Evolutionary conservation across 2,329 filamentous ascomycete genomes (phyloP), one percentile per base, ranked within the genome.

Genomic region (Pseudocercospora fuligena): DNA sequence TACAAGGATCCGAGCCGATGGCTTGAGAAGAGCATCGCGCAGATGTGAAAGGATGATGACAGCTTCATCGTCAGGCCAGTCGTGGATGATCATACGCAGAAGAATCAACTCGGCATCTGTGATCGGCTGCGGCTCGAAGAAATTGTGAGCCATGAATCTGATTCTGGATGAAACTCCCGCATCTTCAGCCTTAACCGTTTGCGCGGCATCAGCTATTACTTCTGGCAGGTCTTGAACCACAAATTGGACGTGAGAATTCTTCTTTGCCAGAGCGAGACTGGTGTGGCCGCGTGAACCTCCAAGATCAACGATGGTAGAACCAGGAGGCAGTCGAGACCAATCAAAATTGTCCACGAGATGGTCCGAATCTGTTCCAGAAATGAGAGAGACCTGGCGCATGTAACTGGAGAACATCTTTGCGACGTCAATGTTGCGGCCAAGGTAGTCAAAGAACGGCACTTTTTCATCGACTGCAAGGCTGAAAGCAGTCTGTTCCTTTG

Each of bases 91-190:
- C 43, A 54, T 61, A 5, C 63, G 61, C 12, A 72, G 46, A 25
- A 71, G 61, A 40, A 71, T 71, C 7, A 78, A 65, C 51, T 76
- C 74, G 8, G 77, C 76, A 49, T 67, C 69, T 9, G 66, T 61
- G 14, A 73, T 60, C 2, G 71, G 70, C 33, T 76, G 65, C 12
- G 68, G 62, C 1, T 64, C 69, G 68, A 74, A 76, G 64, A 75
- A 75, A 29, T 77, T 72, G 31, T 76, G 65, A 5, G 56, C 57
- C 21, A 60, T 31, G 33, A 66, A 69, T 19, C 9, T 56, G 59
- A 68, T 49, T 1, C 63, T 47, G 16, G 14, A n/a, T 9, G 31
- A 31, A 23, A 64, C 54, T 16, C 11, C 12, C 12, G 33, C 12
- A 23, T 21, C 36, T 16, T 25, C 43, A 21, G 60, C 8, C 23